phyloP scores from a whole-genome alignment of 169 alveolate species.

The Cyclospora cayetanensis region DNA sequence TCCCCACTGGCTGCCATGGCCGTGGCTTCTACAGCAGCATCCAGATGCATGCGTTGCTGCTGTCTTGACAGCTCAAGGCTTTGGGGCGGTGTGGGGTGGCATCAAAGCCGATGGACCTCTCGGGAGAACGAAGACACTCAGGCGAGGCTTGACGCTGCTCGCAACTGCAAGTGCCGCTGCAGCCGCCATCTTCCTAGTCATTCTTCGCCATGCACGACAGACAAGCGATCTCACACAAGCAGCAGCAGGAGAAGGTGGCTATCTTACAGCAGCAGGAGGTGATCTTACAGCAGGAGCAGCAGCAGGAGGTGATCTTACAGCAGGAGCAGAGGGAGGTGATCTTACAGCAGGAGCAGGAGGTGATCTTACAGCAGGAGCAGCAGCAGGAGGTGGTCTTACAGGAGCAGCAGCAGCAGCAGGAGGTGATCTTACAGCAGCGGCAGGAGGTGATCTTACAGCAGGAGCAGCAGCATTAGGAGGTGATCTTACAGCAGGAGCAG shows the following conservation, averaged over 20 bases:
- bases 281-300: too few relatives aligned
- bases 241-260: background rate
- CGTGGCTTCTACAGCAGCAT: slow-evolving; percentile 25
- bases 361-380: background rate
- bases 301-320: too few relatives aligned
- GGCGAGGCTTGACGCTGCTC: slow-evolving; percentile 11
- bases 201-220: background rate
- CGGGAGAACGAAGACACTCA: background rate
- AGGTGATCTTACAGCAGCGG: background rate
- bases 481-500: slow-evolving; percentile 50
- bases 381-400: background rate
- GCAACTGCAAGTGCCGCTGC: background rate
- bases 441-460: too few relatives aligned
- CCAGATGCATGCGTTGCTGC: slow-evolving; percentile 32
- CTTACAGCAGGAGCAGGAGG: slow-evolving; percentile 23
- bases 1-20: background rate
- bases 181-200: background rate
- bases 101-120: background rate
- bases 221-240: background rate
- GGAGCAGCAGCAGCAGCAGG: background rate
- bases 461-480: too few relatives aligned
- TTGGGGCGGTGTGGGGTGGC: background rate
- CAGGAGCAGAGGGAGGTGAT: too few relatives aligned
- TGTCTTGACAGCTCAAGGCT: background rate
- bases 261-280: background rate